Base-by-base conservation (phyloP, 176 grass and related monocot species). In the Puccinellia tenuiflora region DNA sequence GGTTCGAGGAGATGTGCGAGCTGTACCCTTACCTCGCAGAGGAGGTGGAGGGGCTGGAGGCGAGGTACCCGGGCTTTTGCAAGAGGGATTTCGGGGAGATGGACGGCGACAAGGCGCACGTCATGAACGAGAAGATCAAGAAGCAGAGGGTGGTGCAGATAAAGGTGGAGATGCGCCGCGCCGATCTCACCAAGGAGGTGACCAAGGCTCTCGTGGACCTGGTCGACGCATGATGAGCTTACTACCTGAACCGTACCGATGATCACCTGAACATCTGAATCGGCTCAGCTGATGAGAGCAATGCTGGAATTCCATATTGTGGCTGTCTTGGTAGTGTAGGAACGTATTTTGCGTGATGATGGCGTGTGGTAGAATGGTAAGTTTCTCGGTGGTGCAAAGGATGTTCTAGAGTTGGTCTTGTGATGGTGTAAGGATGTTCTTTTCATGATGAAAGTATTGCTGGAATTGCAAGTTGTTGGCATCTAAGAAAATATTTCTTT, bases 51-150 rank as follows among this genome's bases (percentile, higher is more conserved):
- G 34, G 29, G 46, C 24, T 90, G 45, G 65, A 86, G 43, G 57
- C 43, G 48, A 40, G 28, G 3, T 12, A 55, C 16, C 37, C 26
- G 0, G 85, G 83, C 6, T 13, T 83, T 11, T 82, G 90, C 66
- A 93, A 93, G 78, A 78, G 84, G 34, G 73, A 83, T 10, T 80
- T 93, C 4, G 70, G 39, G 39, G 77, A 67, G 83, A 39, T 96
- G 5, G 66, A 79, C 0, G 72, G 87, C 2, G 33, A 56, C 6
- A 91, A 91, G 83, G 93, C 88, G 15, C 75, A 22, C 2, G 3
- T 8, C 0, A 51, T 96, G 67, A 80, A 96, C n/a, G 24, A 18
- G 33, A 91, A 85, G 88, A 45, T 96, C 59, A 96, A 93, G 86
- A 91, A 38, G 79, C 82, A 74, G 18, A 80, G 53, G 76, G 5